Conservation (phyloP, 202 grass and related monocot genomes). For the Eragrostis tef region DNA sequence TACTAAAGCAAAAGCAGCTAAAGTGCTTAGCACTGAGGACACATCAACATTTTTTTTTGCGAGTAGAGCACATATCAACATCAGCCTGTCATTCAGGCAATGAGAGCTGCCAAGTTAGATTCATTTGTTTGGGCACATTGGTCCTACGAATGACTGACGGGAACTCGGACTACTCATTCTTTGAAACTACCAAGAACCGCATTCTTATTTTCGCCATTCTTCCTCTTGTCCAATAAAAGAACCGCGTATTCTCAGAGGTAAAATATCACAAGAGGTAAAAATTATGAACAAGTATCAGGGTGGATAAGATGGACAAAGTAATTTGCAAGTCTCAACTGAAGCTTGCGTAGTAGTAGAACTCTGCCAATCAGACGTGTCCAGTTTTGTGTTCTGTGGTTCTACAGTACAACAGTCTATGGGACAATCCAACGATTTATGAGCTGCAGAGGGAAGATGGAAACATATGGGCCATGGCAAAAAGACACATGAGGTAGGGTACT, state of each 20-base stretch:
- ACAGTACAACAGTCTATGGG: neutral
- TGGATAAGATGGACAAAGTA: neutral
- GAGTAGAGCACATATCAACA: neutral
- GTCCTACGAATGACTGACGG: neutral
- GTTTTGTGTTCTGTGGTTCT: neutral
- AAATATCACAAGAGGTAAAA: neutral
- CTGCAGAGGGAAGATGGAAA: slow-evolving; percentile 14
- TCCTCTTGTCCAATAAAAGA: neutral
- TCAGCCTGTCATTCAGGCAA: slow-evolving; percentile 4
- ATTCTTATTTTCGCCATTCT: neutral
- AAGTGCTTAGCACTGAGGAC: neutral
- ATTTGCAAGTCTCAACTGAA: neutral
- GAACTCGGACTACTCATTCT: neutral
- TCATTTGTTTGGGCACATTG: neutral
- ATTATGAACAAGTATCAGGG: neutral
- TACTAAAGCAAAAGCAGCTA: neutral
- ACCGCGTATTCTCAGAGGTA: neutral
- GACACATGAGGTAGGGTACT: neutral
- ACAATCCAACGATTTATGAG: neutral
- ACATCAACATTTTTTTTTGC: neutral
- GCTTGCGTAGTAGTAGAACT: neutral
- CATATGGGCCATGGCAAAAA: neutral
- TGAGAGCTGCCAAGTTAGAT: slow-evolving; percentile 1
- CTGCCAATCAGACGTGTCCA: slow-evolving; percentile 6
- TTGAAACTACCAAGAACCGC: neutral